Evolutionary conservation across 164 flowering plant species (phyloP).

Genomic region (Vitis cinerea): DNA sequence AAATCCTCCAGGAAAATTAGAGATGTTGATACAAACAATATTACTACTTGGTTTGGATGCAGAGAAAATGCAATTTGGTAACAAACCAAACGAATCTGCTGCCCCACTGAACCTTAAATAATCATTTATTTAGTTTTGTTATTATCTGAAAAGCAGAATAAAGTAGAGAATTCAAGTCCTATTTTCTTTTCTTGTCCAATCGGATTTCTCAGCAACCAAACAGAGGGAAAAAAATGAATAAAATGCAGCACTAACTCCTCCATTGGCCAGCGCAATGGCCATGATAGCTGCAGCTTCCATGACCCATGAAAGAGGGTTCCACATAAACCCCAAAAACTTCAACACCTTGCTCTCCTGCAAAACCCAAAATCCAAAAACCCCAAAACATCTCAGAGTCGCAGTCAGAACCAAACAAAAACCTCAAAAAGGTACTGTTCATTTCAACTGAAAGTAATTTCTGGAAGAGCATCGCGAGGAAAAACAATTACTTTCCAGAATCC

Average conservation of each 20-base stretch:
- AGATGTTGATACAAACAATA: too few relatives aligned
- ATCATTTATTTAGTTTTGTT: not conserved
- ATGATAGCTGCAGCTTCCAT: slow-evolving; percentile 97
- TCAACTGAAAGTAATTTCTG: too few relatives aligned
- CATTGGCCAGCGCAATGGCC: slow-evolving; percentile 94
- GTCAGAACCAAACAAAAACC: slow-evolving; percentile 23
- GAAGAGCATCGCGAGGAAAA: too few relatives aligned
- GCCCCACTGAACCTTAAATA: too few relatives aligned
- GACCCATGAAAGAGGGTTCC: slow-evolving; percentile 97
- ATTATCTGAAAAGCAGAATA: not conserved
- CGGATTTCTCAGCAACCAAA: not conserved
- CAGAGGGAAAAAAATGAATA: not conserved
- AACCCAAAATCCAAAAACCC: slow-evolving; percentile 11
- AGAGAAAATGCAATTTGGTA: not conserved
- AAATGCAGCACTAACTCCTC: slow-evolving; percentile 60
- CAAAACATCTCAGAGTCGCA: too few relatives aligned
- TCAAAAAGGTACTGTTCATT: slow-evolving; percentile 7
- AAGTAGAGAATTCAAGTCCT: not conserved
- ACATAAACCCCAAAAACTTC: slow-evolving; percentile 92
- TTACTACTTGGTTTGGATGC: not conserved
- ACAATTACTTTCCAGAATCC: too few relatives aligned
- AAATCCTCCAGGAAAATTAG: not conserved
- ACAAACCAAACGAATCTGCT: too few relatives aligned
- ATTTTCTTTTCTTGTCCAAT: not conserved
- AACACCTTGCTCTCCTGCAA: slow-evolving; percentile 83